These are phyloP conservation scores for Entomortierella lignicola DNA, from an alignment of 192 early-diverging fungal genomes.

Conservation along the genomic window DNA sequence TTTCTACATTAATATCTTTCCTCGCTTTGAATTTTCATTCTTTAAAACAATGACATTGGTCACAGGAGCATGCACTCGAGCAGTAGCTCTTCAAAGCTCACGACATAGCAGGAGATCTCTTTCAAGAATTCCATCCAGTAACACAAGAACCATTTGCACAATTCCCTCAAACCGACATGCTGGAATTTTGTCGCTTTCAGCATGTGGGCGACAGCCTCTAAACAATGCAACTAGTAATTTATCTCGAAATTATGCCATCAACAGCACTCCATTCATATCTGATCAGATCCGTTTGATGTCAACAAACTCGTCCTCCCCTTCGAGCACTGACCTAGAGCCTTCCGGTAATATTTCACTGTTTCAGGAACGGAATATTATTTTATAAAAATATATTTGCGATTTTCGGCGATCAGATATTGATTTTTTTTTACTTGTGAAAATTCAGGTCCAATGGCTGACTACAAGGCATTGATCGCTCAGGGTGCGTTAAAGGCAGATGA, in stretches of 20 bases:
- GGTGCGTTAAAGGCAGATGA: slow-evolving; percentile 72
- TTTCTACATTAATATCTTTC: background rate
- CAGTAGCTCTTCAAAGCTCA: background rate
- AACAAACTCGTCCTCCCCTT: background rate
- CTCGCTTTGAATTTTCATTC: too few species aligned
- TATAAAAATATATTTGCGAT: too few species aligned
- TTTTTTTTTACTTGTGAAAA: background rate
- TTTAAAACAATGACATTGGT: background rate
- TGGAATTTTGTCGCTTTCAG: background rate
- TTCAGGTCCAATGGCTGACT: slow-evolving; percentile 58
- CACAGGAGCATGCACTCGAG: background rate
- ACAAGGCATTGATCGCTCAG: slow-evolving; percentile 57
- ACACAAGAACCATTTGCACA: background rate
- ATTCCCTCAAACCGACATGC: background rate
- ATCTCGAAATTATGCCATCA: slow-evolving; percentile 4
- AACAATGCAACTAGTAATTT: background rate
- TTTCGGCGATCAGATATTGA: background rate
- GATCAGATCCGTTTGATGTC: slow-evolving; percentile 5
- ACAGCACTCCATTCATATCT: slow-evolving; percentile 18
- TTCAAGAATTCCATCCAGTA: background rate
- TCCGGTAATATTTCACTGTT: slow-evolving; percentile 3
- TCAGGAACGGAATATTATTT: background rate
- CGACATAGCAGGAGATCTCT: background rate
- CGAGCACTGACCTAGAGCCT: background rate
- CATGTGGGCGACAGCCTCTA: background rate